Evolutionary conservation across 2,329 filamentous ascomycete species (phyloP), one percentile per base, ranked within the genome.

Genomic region (Arthrinium phaeospermum): DNA sequence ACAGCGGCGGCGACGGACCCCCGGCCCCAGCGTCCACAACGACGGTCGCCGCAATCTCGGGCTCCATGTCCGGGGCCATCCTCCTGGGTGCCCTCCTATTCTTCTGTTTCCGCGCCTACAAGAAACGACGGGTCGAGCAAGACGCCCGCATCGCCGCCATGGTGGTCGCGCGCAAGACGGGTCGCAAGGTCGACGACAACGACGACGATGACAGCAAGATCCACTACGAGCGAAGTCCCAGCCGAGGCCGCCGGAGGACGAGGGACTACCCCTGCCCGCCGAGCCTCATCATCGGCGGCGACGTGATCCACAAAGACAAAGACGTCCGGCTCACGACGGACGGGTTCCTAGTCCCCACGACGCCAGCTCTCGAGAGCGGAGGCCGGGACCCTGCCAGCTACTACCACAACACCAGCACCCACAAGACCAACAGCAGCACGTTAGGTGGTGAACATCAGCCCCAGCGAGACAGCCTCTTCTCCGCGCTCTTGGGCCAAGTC

Each of bases 351-450:
- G 61, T 77, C 4, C 77, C 79, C 1, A 76, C 73, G 14, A 79
- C 76, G 13, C 77, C 78, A 1, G 74, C 75, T 4, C 76, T 80
- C 49, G 78, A 79, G 69, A 75, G 75, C 16, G 76, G 78, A 22
- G 70, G 69, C 7, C 67, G 69, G n/a, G 57, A 67, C 30, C n/a
- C n/a, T 6, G 46, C 44, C 3, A 68, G 53, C 16, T n/a, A 57
- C 5, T 77, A 14, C 34, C 22, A 64, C 12, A 22, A 64, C 57
- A 61, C 30, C 6, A 3, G 12, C 51, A 30, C 4, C 53, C 37
- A 61, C 6, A 19, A 61, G 0, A 61, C 12, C 19, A 19, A 61
- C 0, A 61, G 8, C 19, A 61, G 13, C 24, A 14, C 10, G 6
- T 6, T 8, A 41, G 57, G 57, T n/a, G 34, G 34, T 19, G 57